These are phyloP conservation scores for Thermothielavioides terrestris DNA, from an alignment of 495 filamentous ascomycete species.

Conservation along the genomic window DNA sequence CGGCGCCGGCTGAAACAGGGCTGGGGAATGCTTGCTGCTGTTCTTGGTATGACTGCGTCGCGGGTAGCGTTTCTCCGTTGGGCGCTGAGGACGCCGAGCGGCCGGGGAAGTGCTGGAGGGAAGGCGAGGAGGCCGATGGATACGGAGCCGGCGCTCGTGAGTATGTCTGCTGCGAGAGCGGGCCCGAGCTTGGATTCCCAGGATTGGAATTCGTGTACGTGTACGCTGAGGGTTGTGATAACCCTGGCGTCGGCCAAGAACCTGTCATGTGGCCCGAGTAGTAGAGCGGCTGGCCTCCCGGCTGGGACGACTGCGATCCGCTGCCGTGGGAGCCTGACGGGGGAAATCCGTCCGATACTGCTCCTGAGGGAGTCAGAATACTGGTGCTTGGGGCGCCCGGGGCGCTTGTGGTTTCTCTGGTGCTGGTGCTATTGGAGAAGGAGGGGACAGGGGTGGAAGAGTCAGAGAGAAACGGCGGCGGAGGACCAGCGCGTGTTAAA, in stretches of 20 bases:
- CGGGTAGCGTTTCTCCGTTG: constrained; percentile 19
- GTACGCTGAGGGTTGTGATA: constrained; percentile 37
- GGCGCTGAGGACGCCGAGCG: constrained; percentile 30
- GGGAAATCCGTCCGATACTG: constrained; percentile 51
- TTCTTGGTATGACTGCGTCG: constrained; percentile 24
- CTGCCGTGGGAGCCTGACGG: constrained; percentile 49
- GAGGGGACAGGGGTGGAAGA: constrained; percentile 27
- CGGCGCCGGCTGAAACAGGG: constrained; percentile 20
- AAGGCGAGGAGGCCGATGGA: constrained; percentile 10
- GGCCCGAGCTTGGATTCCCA: constrained; percentile 20
- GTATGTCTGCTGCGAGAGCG: constrained; percentile 18
- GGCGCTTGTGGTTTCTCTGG: constrained; percentile 56
- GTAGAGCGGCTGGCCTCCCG: constrained; percentile 35
- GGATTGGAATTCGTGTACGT: constrained; percentile 46
- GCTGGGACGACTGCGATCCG: constrained; percentile 42
- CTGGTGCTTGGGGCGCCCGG: constrained; percentile 40
- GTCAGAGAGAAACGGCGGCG: background rate
- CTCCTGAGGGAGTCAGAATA: constrained; percentile 40
- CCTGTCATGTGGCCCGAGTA: constrained; percentile 43
- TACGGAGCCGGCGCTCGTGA: constrained; percentile 7
- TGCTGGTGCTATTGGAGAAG: constrained; percentile 41
- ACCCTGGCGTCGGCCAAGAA: constrained; percentile 47
- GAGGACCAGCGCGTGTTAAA: constrained; percentile 4
- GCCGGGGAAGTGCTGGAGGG: constrained; percentile 11
- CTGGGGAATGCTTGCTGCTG: constrained; percentile 27